Percentiles rank a stretch among this genome's conserved stretches.
phyloP scores from a whole-genome alignment of 768 basidiomycete species.

The Trametes maxima region DNA sequence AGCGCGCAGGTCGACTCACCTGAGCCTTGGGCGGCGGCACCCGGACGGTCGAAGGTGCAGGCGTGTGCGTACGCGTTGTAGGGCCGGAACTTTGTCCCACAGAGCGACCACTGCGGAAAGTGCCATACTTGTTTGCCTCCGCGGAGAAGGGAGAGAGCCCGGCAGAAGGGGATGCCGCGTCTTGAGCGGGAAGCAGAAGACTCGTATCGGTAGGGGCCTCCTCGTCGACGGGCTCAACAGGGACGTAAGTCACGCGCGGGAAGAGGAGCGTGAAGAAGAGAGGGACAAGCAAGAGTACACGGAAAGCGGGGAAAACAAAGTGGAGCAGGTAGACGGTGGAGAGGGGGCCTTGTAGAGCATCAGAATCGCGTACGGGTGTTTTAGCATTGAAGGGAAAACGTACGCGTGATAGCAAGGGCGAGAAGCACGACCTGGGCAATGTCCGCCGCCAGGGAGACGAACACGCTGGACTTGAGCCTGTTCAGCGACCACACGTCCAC shows the following conservation, averaged over 20 bases:
- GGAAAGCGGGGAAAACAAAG: slow-evolving; percentile 60
- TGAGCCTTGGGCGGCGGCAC: slow-evolving; percentile 29
- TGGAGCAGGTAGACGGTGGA: slow-evolving; percentile 47
- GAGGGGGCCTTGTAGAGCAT: slow-evolving; percentile 28
- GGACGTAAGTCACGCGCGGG: slow-evolving; percentile 67
- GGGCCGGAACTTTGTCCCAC: slow-evolving; percentile 53
- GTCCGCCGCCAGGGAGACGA: slow-evolving; percentile 60
- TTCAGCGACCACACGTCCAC: slow-evolving; percentile 66
- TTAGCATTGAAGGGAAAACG: not conserved
- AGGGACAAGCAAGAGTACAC: slow-evolving; percentile 61
- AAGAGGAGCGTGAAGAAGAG: slow-evolving; percentile 61
- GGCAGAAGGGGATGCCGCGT: slow-evolving; percentile 47
- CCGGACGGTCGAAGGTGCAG: slow-evolving; percentile 42
- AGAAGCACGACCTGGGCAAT: slow-evolving; percentile 56
- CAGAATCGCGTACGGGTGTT: not conserved
- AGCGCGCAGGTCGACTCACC: slow-evolving; percentile 17
- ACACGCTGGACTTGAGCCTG: slow-evolving; percentile 57
- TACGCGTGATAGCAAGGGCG: slow-evolving; percentile 21
- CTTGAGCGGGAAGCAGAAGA: slow-evolving; percentile 57
- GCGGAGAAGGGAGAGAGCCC: slow-evolving; percentile 51
- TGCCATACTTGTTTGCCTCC: slow-evolving; percentile 68
- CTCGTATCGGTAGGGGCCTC: slow-evolving; percentile 48
- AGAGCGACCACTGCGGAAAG: slow-evolving; percentile 60
- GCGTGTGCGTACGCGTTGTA: slow-evolving; percentile 48
- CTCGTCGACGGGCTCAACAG: slow-evolving; percentile 45